Percentiles rank a stretch among this genome's conserved stretches.
phyloP scores from a whole-genome alignment of 1,284 basidiomycete genomes.

The Puccinia horiana region DNA sequence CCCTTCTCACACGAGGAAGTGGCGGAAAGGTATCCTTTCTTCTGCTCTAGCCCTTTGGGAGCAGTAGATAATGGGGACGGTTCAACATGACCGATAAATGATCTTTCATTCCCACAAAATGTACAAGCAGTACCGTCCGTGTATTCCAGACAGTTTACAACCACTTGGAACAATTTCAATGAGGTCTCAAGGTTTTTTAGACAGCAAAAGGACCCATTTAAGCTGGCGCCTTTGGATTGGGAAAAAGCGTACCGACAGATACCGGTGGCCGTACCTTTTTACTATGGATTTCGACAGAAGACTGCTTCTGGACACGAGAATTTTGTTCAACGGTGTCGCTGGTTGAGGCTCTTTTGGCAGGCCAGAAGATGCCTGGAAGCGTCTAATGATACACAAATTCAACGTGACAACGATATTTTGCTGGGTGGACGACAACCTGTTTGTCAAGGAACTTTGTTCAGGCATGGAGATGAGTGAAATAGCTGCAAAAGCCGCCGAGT shows the following conservation, averaged over 20 bases:
- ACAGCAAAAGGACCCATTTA: neutral
- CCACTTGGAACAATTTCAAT: neutral
- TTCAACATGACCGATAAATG: neutral
- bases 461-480: neutral
- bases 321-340: no score
- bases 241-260: neutral
- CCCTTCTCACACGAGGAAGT: conserved; percentile 1
- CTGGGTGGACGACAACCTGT: conserved; percentile 21
- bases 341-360: no score
- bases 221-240: neutral
- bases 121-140: neutral
- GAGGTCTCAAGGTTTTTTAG: neutral
- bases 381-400: neutral
- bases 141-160: neutral
- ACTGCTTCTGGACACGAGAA: no score
- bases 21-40: neutral
- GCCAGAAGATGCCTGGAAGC: conserved; percentile 9
- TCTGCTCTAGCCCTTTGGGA: neutral
- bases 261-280: neutral
- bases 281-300: neutral
- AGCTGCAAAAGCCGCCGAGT: neutral
- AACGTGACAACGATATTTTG: neutral
- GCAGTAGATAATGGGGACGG: no score
- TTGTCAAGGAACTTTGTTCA: neutral
- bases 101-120: neutral